phyloP scores from a whole-genome alignment of 202 grass and related monocot genomes.

The Brachypodium distachyon region DNA sequence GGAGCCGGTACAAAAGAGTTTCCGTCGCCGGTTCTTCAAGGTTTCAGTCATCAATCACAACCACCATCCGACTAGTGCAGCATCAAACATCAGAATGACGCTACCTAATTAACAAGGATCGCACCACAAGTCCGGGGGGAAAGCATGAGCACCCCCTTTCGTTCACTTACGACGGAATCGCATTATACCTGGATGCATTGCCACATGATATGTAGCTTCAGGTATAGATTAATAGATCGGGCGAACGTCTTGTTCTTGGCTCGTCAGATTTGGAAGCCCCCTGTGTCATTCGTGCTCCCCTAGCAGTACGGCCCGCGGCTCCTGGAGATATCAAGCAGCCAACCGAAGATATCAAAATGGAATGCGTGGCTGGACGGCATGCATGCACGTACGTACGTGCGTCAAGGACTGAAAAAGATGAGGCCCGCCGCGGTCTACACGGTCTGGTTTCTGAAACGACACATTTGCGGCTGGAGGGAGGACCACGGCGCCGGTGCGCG shows the following conservation, averaged over 20 bases:
- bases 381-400: not conserved
- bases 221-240: not conserved
- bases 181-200: not conserved
- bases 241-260: not conserved
- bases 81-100: not conserved
- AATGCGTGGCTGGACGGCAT: not conserved
- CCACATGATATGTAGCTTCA: not conserved
- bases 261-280: not conserved
- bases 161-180: not conserved
- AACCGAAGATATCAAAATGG: not conserved
- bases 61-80: not conserved
- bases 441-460: not conserved
- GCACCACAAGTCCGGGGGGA: not conserved
- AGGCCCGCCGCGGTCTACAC: not conserved
- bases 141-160: not conserved
- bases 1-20: too few species aligned
- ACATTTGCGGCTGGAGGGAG: not conserved
- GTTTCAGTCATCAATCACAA: not conserved
- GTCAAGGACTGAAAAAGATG: not conserved
- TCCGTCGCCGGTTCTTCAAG: too few species aligned
- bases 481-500: not conserved
- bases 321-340: not conserved
- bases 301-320: not conserved
- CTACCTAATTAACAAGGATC: not conserved
- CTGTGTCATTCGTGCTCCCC: not conserved